Evolutionary conservation across 176 grass and related monocot species (phyloP).

Genomic region (Triticum timopheevii): DNA sequence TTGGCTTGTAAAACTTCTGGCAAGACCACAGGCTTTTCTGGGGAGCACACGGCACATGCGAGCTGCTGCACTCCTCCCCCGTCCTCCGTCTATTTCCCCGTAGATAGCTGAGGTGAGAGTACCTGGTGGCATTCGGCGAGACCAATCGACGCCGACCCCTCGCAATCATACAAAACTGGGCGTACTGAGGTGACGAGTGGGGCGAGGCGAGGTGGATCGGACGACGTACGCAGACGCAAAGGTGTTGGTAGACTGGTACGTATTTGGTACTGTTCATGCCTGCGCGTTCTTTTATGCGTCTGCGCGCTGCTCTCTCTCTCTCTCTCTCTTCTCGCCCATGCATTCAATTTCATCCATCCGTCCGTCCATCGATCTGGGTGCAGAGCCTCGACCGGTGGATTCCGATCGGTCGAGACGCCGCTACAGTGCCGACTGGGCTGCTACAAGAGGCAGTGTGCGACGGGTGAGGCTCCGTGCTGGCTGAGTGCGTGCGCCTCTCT

Average conservation of each 20-base stretch:
- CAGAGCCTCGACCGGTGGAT: constrained; percentile 23
- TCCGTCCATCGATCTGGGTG: not conserved
- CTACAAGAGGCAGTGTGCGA: not conserved
- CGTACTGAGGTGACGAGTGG: constrained; percentile 36
- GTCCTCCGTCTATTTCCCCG: not conserved
- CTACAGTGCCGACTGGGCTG: constrained; percentile 14
- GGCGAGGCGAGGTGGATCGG: not conserved
- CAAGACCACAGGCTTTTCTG: not conserved
- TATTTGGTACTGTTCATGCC: not conserved
- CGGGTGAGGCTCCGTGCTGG: not conserved
- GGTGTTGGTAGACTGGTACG: not conserved
- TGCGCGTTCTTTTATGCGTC: not conserved
- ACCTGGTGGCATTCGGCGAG: not conserved
- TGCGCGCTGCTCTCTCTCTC: not conserved
- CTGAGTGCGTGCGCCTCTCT: not conserved
- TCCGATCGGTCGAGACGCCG: constrained; percentile 7
- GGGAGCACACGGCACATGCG: constrained; percentile 22
- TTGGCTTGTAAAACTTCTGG: not conserved
- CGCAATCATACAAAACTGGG: constrained; percentile 11
- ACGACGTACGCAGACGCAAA: not conserved
- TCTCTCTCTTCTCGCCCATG: not conserved
- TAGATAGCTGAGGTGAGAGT: not conserved
- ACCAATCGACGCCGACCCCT: constrained; percentile 16
- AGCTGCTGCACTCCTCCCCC: not conserved
- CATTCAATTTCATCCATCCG: not conserved